phyloP scores from a whole-genome alignment of 1,284 basidiomycete species.

The Cerrena zonata region DNA sequence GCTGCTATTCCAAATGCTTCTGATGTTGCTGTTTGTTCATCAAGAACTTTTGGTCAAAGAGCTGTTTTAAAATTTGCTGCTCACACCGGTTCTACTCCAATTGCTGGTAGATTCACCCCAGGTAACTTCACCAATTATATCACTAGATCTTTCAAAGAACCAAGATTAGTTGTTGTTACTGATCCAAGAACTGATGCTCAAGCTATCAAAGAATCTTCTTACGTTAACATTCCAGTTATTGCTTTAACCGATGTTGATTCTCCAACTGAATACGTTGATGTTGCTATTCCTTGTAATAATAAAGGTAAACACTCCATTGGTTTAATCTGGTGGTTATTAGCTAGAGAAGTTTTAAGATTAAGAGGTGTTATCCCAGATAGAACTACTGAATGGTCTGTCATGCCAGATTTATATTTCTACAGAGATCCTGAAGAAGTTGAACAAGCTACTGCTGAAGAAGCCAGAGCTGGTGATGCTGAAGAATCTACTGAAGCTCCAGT shows the following conservation, averaged over 20 bases:
- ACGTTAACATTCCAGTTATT: conserved; percentile 99
- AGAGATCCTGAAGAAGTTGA: conserved; percentile 98
- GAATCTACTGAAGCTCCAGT: conserved; percentile 51
- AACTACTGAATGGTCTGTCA: conserved; percentile 89
- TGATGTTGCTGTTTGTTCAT: conserved; percentile 96
- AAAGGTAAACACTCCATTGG: conserved; percentile 96
- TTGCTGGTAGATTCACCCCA: conserved; percentile 98
- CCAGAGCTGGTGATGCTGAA: conserved; percentile 72
- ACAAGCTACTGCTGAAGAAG: conserved; percentile 91
- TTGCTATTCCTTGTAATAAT: conserved; percentile 99
- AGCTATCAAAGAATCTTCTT: conserved; percentile 98
- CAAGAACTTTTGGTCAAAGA: conserved; percentile 97
- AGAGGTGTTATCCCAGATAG: conserved; percentile 88
- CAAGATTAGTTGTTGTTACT: conserved; percentile 94
- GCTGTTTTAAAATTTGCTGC: conserved; percentile 97
- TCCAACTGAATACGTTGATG: conserved; percentile 93
- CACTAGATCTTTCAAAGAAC: conserved; percentile 99
- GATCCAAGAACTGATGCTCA: conserved; percentile 99
- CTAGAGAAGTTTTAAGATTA: conserved; percentile 94
- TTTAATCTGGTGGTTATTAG: conserved; percentile 98
- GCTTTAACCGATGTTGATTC: conserved; percentile 98
- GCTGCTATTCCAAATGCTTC: conserved; percentile 95
- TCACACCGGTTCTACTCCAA: conserved; percentile 96
- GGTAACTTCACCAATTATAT: conserved; percentile 99
- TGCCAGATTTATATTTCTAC: conserved; percentile 99